phyloP scores from a whole-genome alignment of 495 filamentous ascomycete species.

The Aspergillus leporis region DNA sequence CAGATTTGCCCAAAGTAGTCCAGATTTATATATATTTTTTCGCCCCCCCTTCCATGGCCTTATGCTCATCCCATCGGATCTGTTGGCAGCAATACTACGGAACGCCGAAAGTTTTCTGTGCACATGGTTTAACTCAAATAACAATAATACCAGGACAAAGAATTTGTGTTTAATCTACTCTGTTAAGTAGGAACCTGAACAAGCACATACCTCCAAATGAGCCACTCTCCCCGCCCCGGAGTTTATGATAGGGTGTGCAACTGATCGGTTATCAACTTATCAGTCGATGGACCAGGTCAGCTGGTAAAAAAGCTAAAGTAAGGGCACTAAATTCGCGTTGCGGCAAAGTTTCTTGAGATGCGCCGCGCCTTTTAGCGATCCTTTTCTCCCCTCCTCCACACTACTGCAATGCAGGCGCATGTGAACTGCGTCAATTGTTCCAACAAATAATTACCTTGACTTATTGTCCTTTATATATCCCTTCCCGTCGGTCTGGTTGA shows the following conservation, averaged over 20 bases:
- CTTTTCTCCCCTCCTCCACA: constrained; percentile 10
- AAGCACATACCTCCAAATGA: neutral
- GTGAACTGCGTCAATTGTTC: constrained; percentile 21
- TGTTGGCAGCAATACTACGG: neutral
- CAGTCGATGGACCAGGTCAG: neutral
- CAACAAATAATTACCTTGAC: constrained; percentile 19
- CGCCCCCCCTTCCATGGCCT: neutral
- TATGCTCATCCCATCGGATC: neutral
- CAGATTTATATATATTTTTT: neutral
- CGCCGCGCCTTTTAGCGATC: constrained; percentile 9
- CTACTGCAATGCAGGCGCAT: constrained; percentile 20
- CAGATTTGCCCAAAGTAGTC: neutral
- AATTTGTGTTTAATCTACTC: neutral
- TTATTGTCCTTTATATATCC: neutral
- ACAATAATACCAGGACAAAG: neutral
- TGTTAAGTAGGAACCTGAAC: neutral
- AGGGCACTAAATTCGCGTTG: constrained; percentile 13
- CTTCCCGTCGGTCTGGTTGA: neutral
- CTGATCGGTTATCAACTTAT: neutral
- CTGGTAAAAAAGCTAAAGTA: neutral
- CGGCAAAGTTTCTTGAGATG: constrained; percentile 15
- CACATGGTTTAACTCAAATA: neutral
- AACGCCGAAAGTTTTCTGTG: neutral
- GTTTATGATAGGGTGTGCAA: neutral
- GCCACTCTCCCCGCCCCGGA: neutral